Evolutionary conservation across 164 flowering plant species (phyloP), one percentile per base, ranked within the genome.

Genomic region (Vitis rupestris): DNA sequence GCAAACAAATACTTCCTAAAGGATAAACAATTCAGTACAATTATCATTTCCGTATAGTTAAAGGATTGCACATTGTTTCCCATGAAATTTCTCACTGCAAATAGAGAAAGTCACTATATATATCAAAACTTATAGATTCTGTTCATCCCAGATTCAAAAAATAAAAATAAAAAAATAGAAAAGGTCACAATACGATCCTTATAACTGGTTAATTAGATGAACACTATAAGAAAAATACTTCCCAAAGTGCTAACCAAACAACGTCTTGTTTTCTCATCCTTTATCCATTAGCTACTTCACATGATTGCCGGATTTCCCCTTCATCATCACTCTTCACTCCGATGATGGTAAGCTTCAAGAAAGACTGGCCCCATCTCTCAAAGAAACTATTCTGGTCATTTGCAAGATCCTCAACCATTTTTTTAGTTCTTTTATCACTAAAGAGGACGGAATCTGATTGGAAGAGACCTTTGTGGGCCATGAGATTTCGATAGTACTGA

Each of bases 371-470:
- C 97, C 97, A 92, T 15, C 75, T 80, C 61, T 73, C 52, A 61
- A 88, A 88, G 75, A 90, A 90, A 7, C 66, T 69, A 2, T 77
- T 80, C 68, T 85, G 85, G 70, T 81, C 81, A 30, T 64, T 64
- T 2, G 93, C 86, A 13, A 90, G 75, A 23, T 73, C 68, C 77
- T 80, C 71, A 2, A 88, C 92, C 52, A 23, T 72, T 8, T 59
- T 75, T 75, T 65, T 80, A 13, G 95, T 87, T 65, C 92, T 74
- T 48, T 52, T 61, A 65, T 92, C 91, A 31, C 58, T 67, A 6
- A 81, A 59, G 64, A 90, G 70, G 15, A 79, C 85, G 19, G 95
- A 90, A 79, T 92, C 95, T 2, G 95, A 84, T 29, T 88, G 90
- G 29, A 90, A 87, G 10, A 92, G 84, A 29, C 95, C 93, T 75